Conservation (phyloP, 75 land plant genomes). For the Sequoia sempervirens region DNA sequence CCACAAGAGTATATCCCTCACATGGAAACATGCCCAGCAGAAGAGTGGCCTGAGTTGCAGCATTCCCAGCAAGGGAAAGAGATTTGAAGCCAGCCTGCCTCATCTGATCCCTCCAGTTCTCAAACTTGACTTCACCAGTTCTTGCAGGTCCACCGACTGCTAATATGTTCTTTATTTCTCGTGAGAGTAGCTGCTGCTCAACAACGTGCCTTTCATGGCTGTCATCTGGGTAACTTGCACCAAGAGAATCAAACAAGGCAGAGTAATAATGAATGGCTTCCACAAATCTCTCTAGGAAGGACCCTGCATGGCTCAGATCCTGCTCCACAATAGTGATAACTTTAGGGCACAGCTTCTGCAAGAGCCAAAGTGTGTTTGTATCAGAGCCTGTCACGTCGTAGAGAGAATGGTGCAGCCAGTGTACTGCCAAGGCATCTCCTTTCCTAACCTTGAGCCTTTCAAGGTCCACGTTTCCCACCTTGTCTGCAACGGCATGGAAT, state of each 20-base stretch:
- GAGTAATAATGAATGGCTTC: slow-evolving; percentile 97
- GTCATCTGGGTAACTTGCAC: slow-evolving; percentile 80
- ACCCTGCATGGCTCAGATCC: slow-evolving; percentile 79
- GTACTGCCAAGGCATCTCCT: slow-evolving; percentile 86
- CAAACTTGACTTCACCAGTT: slow-evolving; percentile 74
- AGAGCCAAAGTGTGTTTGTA: slow-evolving; percentile 55
- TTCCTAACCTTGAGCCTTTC: slow-evolving; percentile 40
- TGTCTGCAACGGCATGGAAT: slow-evolving; percentile 70
- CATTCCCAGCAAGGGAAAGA: slow-evolving; percentile 81
- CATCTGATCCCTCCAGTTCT: slow-evolving; percentile 74
- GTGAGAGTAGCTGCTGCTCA: slow-evolving; percentile 87
- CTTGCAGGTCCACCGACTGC: slow-evolving; percentile 81
- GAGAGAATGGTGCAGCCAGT: slow-evolving; percentile 92
- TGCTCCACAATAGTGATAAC: slow-evolving; percentile 95
- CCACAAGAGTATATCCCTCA: slow-evolving; percentile 85
- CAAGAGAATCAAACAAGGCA: slow-evolving; percentile 91
- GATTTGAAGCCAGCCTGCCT: slow-evolving; percentile 67
- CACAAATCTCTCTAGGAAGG: slow-evolving; percentile 81
- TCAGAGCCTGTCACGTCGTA: slow-evolving; percentile 96
- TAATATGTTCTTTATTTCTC: slow-evolving; percentile 82
- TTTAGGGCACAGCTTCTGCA: slow-evolving; percentile 70
- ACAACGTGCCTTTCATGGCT: slow-evolving; percentile 81
- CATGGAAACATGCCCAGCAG: slow-evolving; percentile 86
- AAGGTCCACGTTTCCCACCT: slow-evolving; percentile 59
- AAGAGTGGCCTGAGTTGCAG: slow-evolving; percentile 85